Evolutionary conservation across 148 eudicot species (phyloP).

Genomic region (Selenicereus undatus): DNA sequence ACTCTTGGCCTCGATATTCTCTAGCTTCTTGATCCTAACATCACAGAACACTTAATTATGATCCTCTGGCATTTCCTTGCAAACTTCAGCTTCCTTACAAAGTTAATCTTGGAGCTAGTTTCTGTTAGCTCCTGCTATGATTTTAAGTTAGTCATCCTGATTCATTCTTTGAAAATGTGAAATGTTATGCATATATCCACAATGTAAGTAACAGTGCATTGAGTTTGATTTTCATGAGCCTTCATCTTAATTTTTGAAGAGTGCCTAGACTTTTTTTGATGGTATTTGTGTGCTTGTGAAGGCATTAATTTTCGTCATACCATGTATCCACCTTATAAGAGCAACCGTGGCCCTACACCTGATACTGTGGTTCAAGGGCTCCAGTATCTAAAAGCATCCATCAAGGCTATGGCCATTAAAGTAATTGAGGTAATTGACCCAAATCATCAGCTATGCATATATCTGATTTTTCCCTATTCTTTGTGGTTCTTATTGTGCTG

Average conservation of each 20-base stretch:
- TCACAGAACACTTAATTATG: too few species aligned
- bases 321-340: constrained; percentile 81
- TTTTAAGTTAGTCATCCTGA: too few species aligned
- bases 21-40: too few species aligned
- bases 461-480: not conserved
- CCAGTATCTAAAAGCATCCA: constrained; percentile 89
- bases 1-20: too few species aligned
- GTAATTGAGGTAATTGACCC: constrained; percentile 71
- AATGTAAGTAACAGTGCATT: not conserved
- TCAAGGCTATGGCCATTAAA: constrained; percentile 91
- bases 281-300: constrained; percentile 30
- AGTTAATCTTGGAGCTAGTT: too few species aligned
- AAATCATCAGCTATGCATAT: not conserved
- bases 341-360: constrained; percentile 96
- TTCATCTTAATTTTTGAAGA: not conserved
- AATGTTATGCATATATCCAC: not conserved
- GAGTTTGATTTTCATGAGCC: not conserved
- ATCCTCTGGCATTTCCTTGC: too few species aligned
- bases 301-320: constrained; percentile 89
- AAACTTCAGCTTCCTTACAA: too few species aligned
- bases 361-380: constrained; percentile 98
- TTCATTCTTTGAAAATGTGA: not conserved
- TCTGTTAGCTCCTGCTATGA: too few species aligned
- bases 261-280: constrained; percentile 3
- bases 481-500: constrained; percentile 8